These are phyloP conservation scores for Lipomyces kockii DNA, from an alignment of 805 yeast genomes.

Conservation along the genomic window DNA sequence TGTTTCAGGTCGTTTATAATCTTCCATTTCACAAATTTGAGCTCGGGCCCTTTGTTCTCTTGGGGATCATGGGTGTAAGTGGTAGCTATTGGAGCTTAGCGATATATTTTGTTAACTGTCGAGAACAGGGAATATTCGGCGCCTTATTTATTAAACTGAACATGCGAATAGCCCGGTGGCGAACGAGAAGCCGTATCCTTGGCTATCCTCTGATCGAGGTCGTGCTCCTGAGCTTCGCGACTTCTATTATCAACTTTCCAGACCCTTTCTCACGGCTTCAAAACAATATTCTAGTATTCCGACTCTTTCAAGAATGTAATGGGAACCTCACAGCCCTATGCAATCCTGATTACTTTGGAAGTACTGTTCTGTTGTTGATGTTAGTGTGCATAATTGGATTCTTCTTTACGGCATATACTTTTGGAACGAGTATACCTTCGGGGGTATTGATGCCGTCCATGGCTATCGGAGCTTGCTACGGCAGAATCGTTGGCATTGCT, in stretches of 20 bases:
- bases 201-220: constrained; percentile 54
- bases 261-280: constrained; percentile 59
- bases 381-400: constrained; percentile 57
- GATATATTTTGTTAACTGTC: constrained; percentile 46
- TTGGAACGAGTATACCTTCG: constrained; percentile 81
- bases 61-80: constrained; percentile 68
- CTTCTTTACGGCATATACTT: constrained; percentile 66
- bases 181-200: constrained; percentile 36
- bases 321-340: constrained; percentile 41
- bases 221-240: constrained; percentile 52
- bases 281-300: constrained; percentile 59
- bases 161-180: constrained; percentile 35
- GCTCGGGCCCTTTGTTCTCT: constrained; percentile 67
- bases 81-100: constrained; percentile 60
- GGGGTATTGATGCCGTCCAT: constrained; percentile 96
- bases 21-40: constrained; percentile 76
- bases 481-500: constrained; percentile 79
- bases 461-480: constrained; percentile 96
- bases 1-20: constrained; percentile 64
- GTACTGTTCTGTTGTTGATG: constrained; percentile 44
- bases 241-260: constrained; percentile 63
- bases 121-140: constrained; percentile 25
- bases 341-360: constrained; percentile 34
- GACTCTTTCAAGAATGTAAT: constrained; percentile 71
- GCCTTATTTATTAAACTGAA: constrained; percentile 31